phyloP scores from a whole-genome alignment of 2,329 filamentous ascomycete genomes.

The Clonostachys byssicola region DNA sequence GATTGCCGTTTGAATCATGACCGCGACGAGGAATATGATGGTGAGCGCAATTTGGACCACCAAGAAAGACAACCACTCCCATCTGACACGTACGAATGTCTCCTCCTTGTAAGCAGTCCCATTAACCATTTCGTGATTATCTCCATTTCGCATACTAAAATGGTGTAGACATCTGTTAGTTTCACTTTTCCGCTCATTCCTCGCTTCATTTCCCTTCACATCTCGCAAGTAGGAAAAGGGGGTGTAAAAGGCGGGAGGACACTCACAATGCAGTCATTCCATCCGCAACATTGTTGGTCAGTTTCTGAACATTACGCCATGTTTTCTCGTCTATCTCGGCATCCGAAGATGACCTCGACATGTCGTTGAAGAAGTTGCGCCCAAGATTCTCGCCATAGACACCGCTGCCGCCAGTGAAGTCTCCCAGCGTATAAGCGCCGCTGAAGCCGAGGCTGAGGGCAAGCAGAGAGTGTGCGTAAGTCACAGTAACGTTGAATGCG shows the following conservation, averaged over 20 bases:
- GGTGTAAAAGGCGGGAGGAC: background rate
- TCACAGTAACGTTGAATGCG: background rate
- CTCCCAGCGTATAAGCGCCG: background rate
- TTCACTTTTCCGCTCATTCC: too few species aligned
- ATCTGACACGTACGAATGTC: too few species aligned
- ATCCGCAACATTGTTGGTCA: background rate
- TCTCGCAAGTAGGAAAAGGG: too few species aligned
- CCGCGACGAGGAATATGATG: too few species aligned
- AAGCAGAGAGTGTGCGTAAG: background rate
- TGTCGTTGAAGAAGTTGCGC: background rate
- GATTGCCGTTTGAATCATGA: too few species aligned
- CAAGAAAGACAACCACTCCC: too few species aligned
- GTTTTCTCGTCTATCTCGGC: background rate
- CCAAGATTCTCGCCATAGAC: background rate
- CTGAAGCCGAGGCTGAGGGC: background rate
- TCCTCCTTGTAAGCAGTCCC: too few species aligned
- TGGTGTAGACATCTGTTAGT: too few species aligned
- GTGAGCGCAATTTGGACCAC: too few species aligned
- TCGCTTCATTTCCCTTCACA: too few species aligned
- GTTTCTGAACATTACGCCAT: background rate
- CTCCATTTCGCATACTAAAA: too few species aligned
- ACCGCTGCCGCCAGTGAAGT: background rate
- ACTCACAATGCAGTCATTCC: conserved; percentile 4
- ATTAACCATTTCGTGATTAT: too few species aligned
- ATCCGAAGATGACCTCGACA: background rate